A percentile compares a stretch with the other conserved stretches of the same genome.
phyloP scores from a whole-genome alignment of 352 stramenopile genomes.

The Pythium aphanidermatum region DNA sequence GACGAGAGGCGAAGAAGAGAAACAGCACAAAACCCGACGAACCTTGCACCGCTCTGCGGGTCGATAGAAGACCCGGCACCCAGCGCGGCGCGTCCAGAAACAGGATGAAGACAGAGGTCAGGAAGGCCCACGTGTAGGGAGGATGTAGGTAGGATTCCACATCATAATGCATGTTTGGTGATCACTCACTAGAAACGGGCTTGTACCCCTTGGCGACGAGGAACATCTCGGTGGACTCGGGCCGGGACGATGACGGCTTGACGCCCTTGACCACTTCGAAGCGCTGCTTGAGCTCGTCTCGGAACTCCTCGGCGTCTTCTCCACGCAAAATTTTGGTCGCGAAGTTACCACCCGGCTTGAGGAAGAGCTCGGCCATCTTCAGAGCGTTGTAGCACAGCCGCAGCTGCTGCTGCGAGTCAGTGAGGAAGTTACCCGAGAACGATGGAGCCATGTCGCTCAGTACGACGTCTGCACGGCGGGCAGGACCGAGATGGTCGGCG shows the following conservation, averaged over 20 bases:
- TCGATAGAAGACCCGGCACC: conserved; percentile 10
- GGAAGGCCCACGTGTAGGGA: not conserved
- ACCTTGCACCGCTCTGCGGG: not conserved
- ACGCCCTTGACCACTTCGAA: conserved; percentile 74
- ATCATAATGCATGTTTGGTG: too few relatives aligned
- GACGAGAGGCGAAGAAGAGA: conserved; percentile 6
- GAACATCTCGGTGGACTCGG: conserved; percentile 85
- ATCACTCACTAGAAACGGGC: too few relatives aligned
- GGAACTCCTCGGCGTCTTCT: conserved; percentile 73
- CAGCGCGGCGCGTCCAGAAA: not conserved
- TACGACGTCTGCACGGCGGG: conserved; percentile 60
- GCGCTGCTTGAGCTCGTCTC: conserved; percentile 54
- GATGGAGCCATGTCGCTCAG: conserved; percentile 87
- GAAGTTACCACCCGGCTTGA: conserved; percentile 71
- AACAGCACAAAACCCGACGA: not conserved
- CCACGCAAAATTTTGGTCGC: conserved; percentile 79
- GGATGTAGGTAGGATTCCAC: too few relatives aligned
- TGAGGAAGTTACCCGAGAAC: conserved; percentile 72
- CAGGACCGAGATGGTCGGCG: conserved; percentile 28
- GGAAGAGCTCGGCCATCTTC: conserved; percentile 77
- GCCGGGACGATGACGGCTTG: conserved; percentile 71
- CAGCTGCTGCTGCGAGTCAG: conserved; percentile 73
- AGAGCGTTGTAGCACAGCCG: conserved; percentile 83
- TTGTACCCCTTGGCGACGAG: conserved; percentile 72
- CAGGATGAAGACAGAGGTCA: conserved; percentile 1